Conservation (phyloP, 192 early-diverging fungal genomes). For the Obelidium mucronatum region DNA sequence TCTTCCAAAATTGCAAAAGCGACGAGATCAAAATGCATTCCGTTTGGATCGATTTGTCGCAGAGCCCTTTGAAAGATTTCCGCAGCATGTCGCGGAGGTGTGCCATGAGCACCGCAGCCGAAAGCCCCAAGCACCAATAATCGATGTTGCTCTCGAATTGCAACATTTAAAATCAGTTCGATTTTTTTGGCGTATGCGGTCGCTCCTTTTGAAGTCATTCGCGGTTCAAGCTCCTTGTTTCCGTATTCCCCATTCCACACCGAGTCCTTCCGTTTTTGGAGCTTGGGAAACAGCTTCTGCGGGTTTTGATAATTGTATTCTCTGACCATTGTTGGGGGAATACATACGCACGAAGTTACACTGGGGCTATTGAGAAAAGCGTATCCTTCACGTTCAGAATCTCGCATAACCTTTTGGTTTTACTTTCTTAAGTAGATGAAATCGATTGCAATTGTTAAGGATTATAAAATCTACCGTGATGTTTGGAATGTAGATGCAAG, state of each 20-base stretch:
- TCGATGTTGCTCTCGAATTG: constrained; percentile 13
- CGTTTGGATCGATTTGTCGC: constrained; percentile 19
- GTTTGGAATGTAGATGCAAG: constrained; percentile 10
- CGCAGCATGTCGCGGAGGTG: constrained; percentile 33
- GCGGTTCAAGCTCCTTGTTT: not conserved
- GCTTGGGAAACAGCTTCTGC: not conserved
- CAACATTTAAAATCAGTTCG: constrained; percentile 27
- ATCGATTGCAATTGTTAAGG: not conserved
- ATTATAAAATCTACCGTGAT: not conserved
- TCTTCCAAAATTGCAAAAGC: constrained; percentile 36
- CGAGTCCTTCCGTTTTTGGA: not conserved
- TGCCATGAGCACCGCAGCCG: constrained; percentile 33
- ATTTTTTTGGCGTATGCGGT: constrained; percentile 27
- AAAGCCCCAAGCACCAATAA: constrained; percentile 28
- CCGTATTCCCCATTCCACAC: constrained; percentile 12
- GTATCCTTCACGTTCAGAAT: constrained; percentile 11
- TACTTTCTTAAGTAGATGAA: not conserved
- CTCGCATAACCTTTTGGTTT: not conserved
- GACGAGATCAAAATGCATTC: constrained; percentile 30
- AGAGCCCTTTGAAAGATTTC: constrained; percentile 14
- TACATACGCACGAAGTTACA: constrained; percentile 7
- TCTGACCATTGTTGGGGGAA: not conserved
- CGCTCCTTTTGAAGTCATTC: constrained; percentile 8
- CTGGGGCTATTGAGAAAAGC: not conserved
- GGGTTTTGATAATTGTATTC: not conserved